Evolutionary conservation across 2,329 filamentous ascomycete genomes (phyloP), one percentile per base, ranked within the genome.

Genomic region (Aspergillus bombycis): DNA sequence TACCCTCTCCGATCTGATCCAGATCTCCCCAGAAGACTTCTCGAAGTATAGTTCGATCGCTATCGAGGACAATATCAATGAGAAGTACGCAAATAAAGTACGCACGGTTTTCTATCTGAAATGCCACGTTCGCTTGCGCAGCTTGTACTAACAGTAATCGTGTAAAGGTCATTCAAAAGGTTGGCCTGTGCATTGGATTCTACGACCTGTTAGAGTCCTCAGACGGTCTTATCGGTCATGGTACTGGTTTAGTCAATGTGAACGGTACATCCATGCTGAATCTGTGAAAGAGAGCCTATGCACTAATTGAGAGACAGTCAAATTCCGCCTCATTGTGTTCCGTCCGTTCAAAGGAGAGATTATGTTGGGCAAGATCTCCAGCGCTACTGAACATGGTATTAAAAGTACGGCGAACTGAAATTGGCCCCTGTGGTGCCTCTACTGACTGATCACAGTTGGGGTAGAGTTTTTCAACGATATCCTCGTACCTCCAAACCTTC

Each of bases 401-500:
- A 88, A 89, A 72, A 84, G 88, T 90, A 78, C 63, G 19, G 84
- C 68, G 65, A n/a, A 38, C 34, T 19, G 4, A 19, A 46, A n/a
- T 14, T n/a, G 63, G 23, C 8, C 48, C 65, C 28, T 45, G 4
- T 28, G 50, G 16, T 26, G 38, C 45, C 32, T 10, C 32, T 56
- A 52, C 64, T 74, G 61, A 74, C 30, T 8, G 38, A 57, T 57
- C n/a, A 28, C 65, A 90, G 88, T 98, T 64, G 88, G 89, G 56
- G 90, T 94, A 4, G 92, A 97, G 66, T 99, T 99, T 77, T 99
- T 97, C 71, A 91, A 94, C 70, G 94, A 98, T 67, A 93, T 99
- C 36, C 90, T 92, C 63, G 88, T 98, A 66, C 92, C 86, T 1
- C 88, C 86, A 41, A 85, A 88, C 61, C 88, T 92, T 67, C 84